Evolutionary conservation across 352 stramenopile species (phyloP), one percentile per base, ranked within the genome.

Genomic region (Phytopythium chamaehyphon): DNA sequence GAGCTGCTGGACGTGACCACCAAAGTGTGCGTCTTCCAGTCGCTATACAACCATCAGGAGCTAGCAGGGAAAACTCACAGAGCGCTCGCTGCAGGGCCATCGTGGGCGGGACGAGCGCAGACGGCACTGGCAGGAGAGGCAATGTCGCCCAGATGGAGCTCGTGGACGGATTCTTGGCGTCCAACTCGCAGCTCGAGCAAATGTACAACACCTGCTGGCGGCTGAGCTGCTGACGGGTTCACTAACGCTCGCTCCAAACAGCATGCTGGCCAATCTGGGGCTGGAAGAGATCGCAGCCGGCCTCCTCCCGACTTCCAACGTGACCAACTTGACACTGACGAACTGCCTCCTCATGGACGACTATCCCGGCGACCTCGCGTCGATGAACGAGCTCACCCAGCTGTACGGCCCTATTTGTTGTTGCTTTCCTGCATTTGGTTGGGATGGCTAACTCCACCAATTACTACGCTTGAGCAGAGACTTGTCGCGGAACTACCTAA

Each of bases 401-500:
- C 47, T 89, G 73, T 88, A 60, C 51, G 73, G 65, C 3, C n/a
- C 36, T 48, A 14, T 5, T 24, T 42, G 11, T 19, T 16, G 31
- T 42, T 24, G 15, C 11, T 42, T 42, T 47, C n/a, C 10, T 37
- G 6, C 9, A 47, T 19, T 24, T n/a, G 19, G 5, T 7, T 26
- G 23, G 22, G 9, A 22, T 21, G 16, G 36, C 21, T 55, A n/a
- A 51, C 15, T 47, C 23, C 50, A 8, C 24, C 54, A n/a, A 2
- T 69, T 31, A 16, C 38, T 49, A 19, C 10, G 22, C 28, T 14
- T 10, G 16, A 14, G 37, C 23, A 88, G 73, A 22, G 75, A 89
- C 58, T 38, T 86, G 26, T 85, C 77, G 5, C 66, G 76, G 43
- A 89, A 89, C 61, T 85, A 83, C 51, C 71, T 83, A 26, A 63